Percentiles rank a stretch among this genome's conserved stretches.
These are phyloP conservation scores for Xylaria sp. DNA, from an alignment of 2,329 filamentous ascomycete species.

Conservation along the genomic window DNA sequence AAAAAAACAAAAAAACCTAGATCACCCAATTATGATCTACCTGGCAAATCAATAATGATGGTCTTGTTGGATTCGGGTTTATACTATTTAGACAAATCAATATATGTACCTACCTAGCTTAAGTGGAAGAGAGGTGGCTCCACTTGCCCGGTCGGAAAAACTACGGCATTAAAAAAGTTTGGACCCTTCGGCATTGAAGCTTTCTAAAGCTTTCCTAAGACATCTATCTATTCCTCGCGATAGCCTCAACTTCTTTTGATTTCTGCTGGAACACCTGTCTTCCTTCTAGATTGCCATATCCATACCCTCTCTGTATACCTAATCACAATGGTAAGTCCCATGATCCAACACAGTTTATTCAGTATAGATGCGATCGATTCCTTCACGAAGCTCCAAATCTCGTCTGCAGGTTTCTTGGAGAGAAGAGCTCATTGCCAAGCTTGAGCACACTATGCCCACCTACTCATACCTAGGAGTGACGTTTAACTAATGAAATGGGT, in stretches of 20 bases:
- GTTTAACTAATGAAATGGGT: conserved; percentile 3
- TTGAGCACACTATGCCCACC: background rate
- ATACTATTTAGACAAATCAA: background rate
- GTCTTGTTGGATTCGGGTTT: background rate
- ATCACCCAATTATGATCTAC: background rate
- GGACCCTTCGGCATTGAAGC: conserved; percentile 41
- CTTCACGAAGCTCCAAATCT: background rate
- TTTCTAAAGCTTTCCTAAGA: conserved; percentile 48
- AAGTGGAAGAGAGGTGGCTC: conserved; percentile 7
- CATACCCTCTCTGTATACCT: background rate
- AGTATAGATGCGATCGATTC: background rate
- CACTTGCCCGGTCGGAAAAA: conserved; percentile 45
- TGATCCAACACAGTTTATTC: background rate
- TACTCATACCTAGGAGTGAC: background rate
- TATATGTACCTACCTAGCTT: too few species aligned
- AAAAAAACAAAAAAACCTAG: background rate
- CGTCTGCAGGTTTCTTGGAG: background rate
- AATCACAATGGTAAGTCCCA: conserved; percentile 45
- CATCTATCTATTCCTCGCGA: conserved; percentile 44
- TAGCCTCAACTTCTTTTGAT: conserved; percentile 45
- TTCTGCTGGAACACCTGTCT: conserved; percentile 4
- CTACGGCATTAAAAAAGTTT: conserved; percentile 43
- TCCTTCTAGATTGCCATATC: background rate
- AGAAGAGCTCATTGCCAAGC: background rate
- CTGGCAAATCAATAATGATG: background rate